Percentiles rank a stretch among this genome's conserved stretches.
Evolutionary conservation across 768 basidiomycete species (phyloP).

Genomic region (Obba rivulosa): DNA sequence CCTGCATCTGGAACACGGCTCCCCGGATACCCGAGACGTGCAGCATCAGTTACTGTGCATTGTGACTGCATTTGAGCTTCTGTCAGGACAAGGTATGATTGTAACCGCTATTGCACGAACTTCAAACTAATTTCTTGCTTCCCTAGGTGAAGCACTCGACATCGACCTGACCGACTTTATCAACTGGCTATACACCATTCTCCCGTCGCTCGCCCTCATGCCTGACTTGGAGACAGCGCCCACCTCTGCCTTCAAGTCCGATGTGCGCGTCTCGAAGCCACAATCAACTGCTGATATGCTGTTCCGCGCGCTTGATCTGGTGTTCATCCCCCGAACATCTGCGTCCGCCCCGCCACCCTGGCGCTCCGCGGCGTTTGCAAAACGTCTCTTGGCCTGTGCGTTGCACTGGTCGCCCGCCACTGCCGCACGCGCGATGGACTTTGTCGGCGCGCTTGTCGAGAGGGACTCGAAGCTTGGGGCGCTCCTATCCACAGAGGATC

Average conservation of each 20-base stretch:
- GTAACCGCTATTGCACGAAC: background rate
- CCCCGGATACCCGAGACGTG: conserved; percentile 34
- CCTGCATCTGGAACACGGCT: conserved; percentile 16
- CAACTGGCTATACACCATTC: conserved; percentile 74
- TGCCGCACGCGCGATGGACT: conserved; percentile 64
- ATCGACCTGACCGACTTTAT: conserved; percentile 92
- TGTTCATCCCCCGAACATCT: conserved; percentile 70
- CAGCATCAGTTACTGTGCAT: conserved; percentile 76
- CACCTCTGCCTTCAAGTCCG: conserved; percentile 10
- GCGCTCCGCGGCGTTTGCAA: conserved; percentile 88
- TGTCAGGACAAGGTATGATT: conserved; percentile 84
- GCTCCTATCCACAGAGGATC: conserved; percentile 82
- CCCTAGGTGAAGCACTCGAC: conserved; percentile 88
- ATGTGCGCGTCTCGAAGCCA: conserved; percentile 23
- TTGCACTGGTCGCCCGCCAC: conserved; percentile 74
- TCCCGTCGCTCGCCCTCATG: conserved; percentile 67
- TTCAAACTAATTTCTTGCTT: background rate
- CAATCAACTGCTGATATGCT: conserved; percentile 60
- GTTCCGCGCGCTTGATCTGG: conserved; percentile 78
- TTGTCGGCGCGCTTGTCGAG: conserved; percentile 65
- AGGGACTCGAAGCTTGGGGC: conserved; percentile 80
- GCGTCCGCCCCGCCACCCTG: conserved; percentile 53
- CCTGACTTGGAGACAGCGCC: conserved; percentile 56
- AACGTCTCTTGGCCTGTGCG: conserved; percentile 79
- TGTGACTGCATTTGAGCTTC: conserved; percentile 94